These are phyloP conservation scores for Kluyveromyces lactis DNA, from an alignment of 805 yeast genomes.

Conservation along the genomic window DNA sequence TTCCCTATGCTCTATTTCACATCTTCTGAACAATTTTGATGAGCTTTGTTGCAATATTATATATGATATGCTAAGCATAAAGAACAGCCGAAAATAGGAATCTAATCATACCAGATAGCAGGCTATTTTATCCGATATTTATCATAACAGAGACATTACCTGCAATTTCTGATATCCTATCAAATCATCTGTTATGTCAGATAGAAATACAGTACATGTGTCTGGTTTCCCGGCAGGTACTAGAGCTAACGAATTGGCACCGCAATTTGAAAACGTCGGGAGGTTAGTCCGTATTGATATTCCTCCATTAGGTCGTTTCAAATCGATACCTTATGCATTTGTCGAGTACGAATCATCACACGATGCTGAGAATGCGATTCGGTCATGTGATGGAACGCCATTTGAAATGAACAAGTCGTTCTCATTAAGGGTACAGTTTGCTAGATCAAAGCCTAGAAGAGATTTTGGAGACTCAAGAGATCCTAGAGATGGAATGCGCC, in stretches of 20 bases:
- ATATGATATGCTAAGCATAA: too few relatives aligned
- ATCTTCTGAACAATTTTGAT: too few relatives aligned
- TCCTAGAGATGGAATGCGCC: neutral
- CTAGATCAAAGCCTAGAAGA: conserved; percentile 31
- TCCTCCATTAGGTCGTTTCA: conserved; percentile 54
- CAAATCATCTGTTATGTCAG: too few relatives aligned
- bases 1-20: too few relatives aligned
- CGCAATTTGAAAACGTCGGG: conserved; percentile 53
- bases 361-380: conserved; percentile 48
- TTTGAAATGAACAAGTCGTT: conserved; percentile 33
- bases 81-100: too few relatives aligned
- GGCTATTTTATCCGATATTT: too few relatives aligned
- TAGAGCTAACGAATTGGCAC: conserved; percentile 50
- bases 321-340: conserved; percentile 54
- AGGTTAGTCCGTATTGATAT: conserved; percentile 50
- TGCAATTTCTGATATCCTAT: too few relatives aligned
- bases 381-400: conserved; percentile 36
- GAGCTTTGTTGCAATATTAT: too few relatives aligned
- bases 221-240: conserved; percentile 45
- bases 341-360: conserved; percentile 47
- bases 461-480: conserved; percentile 1
- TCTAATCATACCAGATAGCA: too few relatives aligned
- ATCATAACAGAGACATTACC: too few relatives aligned
- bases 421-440: conserved; percentile 45
- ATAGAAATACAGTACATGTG: conserved; percentile 39